Base-by-base conservation (phyloP, 805 yeast species). In the Candida nitratophila region DNA sequence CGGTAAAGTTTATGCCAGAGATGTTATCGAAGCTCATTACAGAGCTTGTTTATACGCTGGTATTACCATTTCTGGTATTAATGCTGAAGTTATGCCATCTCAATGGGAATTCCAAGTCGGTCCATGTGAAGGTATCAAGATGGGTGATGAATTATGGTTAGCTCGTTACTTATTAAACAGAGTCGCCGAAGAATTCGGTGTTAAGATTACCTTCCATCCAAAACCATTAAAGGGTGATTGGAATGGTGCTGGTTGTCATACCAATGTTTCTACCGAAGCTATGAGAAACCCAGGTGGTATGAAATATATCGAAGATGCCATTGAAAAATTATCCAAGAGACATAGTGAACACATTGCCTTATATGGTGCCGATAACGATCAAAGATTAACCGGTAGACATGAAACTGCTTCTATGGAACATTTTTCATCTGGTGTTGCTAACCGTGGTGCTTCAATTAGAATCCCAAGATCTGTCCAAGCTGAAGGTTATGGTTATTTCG, bases 91-190 rank as follows among this genome's bases (percentile, higher is more conserved):
- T 53, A 93, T 91, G 98, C 99, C 99, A 48, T 89, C 97, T 49
- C 99, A 91, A 78, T 91, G 99, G 99, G 99, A 91, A 76, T 91
- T 86, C 86, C 99, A 91, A 78, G 98, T 91, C 56, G 99, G 99
- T 61, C 98, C 99, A 54, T 88, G 96, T 70, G 79, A 71, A 53
- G 99, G 99, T 63, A 91, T 93, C 66, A 68, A 71, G 57, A 91
- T 91, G 98, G 98, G 97, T 67, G 99, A 91, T 69, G 84, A 91
- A 70, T 79, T 93, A 66, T 91, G 98, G 91, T 78, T 90, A 64
- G 93, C 96, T 49, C 83, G 99, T 71, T 93, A 87, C 69, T 74
- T 93, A 59, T 75, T 93, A 64, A 81, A 80, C 72, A 84, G 97
- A 73, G 93, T 89, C 44, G 96, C 98, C 54, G 99, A 93, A 77